Evolutionary conservation across 2,329 filamentous ascomycete species (phyloP).

Genomic region (Colletotrichum sp.): DNA sequence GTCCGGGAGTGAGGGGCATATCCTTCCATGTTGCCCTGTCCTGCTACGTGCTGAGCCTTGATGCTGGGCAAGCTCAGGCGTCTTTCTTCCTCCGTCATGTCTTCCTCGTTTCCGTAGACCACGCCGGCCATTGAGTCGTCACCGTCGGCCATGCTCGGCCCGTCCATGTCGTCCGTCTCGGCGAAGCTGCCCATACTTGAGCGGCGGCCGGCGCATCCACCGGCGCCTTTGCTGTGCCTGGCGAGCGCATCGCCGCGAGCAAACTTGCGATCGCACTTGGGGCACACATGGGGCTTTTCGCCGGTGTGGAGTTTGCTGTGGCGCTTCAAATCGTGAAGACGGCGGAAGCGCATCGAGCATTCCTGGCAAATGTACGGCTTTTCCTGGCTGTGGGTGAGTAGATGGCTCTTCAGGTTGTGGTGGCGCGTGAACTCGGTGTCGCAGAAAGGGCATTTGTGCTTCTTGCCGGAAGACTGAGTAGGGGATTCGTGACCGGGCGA

Average conservation of each 20-base stretch:
- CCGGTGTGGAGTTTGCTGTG: slow-evolving; percentile 97
- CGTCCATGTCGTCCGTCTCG: slow-evolving; percentile 75
- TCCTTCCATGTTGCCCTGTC: slow-evolving; percentile 51
- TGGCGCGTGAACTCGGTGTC: slow-evolving; percentile 96
- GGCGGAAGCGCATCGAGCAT: slow-evolving; percentile 91
- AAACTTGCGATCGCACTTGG: slow-evolving; percentile 93
- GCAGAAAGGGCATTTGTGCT: slow-evolving; percentile 97
- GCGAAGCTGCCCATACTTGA: slow-evolving; percentile 85
- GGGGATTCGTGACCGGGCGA: slow-evolving; percentile 52
- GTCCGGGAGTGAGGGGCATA: slow-evolving; percentile 71
- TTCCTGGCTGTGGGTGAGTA: slow-evolving; percentile 97
- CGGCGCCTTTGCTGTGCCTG: slow-evolving; percentile 92
- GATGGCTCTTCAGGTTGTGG: slow-evolving; percentile 96
- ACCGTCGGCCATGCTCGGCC: slow-evolving; percentile 50
- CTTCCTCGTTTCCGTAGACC: slow-evolving; percentile 55
- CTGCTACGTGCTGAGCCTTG: slow-evolving; percentile 72
- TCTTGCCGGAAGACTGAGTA: slow-evolving; percentile 68
- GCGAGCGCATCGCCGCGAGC: slow-evolving; percentile 94
- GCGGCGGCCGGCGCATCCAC: slow-evolving; percentile 90
- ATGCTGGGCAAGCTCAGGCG: slow-evolving; percentile 76
- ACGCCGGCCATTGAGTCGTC: slow-evolving; percentile 61
- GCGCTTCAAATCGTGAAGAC: slow-evolving; percentile 92
- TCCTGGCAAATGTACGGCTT: slow-evolving; percentile 95
- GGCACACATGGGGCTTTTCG: slow-evolving; percentile 92
- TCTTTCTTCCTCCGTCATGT: slow-evolving; percentile 64